Evolutionary conservation across 768 basidiomycete genomes (phyloP), one percentile per base, ranked within the genome.

Genomic region (Sarcodon aspratus): DNA sequence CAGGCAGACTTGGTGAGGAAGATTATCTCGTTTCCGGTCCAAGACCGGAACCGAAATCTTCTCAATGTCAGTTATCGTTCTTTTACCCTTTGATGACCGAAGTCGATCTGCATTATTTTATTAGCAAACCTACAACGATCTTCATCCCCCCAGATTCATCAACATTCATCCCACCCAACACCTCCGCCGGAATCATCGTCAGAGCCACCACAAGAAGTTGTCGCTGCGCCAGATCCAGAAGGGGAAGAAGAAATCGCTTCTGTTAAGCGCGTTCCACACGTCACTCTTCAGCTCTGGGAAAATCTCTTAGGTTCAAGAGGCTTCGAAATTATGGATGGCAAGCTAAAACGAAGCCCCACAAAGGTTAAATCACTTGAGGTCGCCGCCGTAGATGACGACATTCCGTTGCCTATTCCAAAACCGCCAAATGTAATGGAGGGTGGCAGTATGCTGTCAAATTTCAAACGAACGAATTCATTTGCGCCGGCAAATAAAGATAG

Each of bases 231-330:
- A 45, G 51, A 59, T 45, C 48, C 54, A 0, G 66, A 68, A 1
- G 68, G 74, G 11, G 82, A 81, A 45, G 80, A 81, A 56, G 66
- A 74, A 0, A 77, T 75, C 0, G 62, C 72, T 13, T 67, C 78
- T 9, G 27, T 15, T 4, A 76, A 70, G 47, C 79, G 80, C n/a
- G 66, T 78, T 1, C 81, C 81, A 0, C 70, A 71, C 0, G 70
- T 79, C 3, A 82, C 80, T 1, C 69, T 83, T 37, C 77, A 80
- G 50, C 70, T 88, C 7, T 89, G 86, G 86, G 71, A 75, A 45
- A 73, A 73, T 52, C 76, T 89, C 21, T 73, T 89, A 31, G 72
- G 75, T 49, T 67, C 74, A 27, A 75, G 85, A 8, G 86, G 85
- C 9, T 85, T 81, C 61, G 73, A 79, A 53, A 63, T 85, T 48